A percentile compares a stretch with the other conserved stretches of the same genome.
Evolutionary conservation across 2,329 filamentous ascomycete species (phyloP).

Genomic region (Colletotrichum sp.): DNA sequence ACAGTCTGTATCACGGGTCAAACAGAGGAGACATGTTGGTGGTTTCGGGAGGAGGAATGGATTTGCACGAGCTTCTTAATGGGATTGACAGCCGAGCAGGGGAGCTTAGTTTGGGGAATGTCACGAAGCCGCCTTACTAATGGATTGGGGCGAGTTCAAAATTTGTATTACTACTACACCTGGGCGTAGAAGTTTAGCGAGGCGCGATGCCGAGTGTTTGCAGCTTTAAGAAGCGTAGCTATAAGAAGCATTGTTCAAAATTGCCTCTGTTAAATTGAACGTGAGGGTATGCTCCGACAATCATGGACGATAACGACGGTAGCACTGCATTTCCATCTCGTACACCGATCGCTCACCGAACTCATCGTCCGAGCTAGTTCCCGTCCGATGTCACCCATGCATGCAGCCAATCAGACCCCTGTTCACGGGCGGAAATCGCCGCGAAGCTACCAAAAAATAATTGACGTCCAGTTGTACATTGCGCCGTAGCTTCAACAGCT

Average conservation of each 20-base stretch:
- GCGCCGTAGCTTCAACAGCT: background rate
- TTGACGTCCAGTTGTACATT: background rate
- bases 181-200: slow-evolving; percentile 19
- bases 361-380: background rate
- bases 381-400: slow-evolving; percentile 4
- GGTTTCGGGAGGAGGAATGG: slow-evolving; percentile 43
- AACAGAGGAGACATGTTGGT: slow-evolving; percentile 30
- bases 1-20: slow-evolving; percentile 32
- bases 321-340: background rate
- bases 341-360: slow-evolving; percentile 5
- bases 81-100: slow-evolving; percentile 55
- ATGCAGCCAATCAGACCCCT: slow-evolving; percentile 1
- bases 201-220: slow-evolving; percentile 15
- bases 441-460: slow-evolving; percentile 11
- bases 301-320: background rate
- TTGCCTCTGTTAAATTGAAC: too few relatives aligned
- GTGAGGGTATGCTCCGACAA: background rate
- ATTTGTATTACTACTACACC: slow-evolving; percentile 15
- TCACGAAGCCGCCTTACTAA: slow-evolving; percentile 56
- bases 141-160: background rate
- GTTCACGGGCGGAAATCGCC: background rate
- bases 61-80: slow-evolving; percentile 53
- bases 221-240: background rate
- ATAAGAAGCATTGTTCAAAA: background rate
- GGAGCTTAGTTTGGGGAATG: slow-evolving; percentile 50